Percentiles rank a stretch among this genome's conserved stretches.
phyloP scores from a whole-genome alignment of 2,329 filamentous ascomycete species.

The Lasiodiplodia sp. region DNA sequence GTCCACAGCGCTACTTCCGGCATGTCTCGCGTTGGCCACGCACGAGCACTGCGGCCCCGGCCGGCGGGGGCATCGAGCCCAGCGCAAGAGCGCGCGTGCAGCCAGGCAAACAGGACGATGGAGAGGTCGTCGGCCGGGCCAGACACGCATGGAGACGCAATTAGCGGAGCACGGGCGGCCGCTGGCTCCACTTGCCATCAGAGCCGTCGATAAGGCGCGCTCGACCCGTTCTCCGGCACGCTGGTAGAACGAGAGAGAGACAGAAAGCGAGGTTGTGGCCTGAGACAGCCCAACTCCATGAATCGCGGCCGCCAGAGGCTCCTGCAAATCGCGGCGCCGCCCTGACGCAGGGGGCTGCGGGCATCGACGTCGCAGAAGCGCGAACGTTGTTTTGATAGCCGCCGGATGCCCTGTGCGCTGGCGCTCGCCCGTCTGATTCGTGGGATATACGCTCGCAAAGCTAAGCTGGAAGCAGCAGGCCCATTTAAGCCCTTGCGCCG shows the following conservation, averaged over 20 bases:
- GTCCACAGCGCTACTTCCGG: constrained; percentile 1
- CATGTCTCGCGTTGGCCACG: background rate
- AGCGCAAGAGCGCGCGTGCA: background rate
- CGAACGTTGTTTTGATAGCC: constrained; percentile 20
- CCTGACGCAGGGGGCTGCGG: constrained; percentile 7
- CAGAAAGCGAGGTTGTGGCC: constrained; percentile 21
- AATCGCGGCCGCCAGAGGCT: constrained; percentile 9
- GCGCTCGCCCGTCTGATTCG: background rate
- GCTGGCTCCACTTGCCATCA: constrained; percentile 24
- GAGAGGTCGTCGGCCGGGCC: constrained; percentile 12
- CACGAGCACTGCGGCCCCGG: background rate
- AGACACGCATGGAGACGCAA: constrained; percentile 27
- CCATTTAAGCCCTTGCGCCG: background rate
- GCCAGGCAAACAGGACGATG: background rate
- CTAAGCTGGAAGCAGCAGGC: background rate
- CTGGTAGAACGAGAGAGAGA: constrained; percentile 6
- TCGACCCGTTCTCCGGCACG: constrained; percentile 23
- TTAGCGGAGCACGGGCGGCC: constrained; percentile 20
- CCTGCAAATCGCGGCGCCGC: constrained; percentile 15
- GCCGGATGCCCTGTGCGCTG: background rate
- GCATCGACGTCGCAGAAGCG: constrained; percentile 11
- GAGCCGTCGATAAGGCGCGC: constrained; percentile 27
- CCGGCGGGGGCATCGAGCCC: background rate
- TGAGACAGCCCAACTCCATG: constrained; percentile 13
- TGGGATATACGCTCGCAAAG: constrained; percentile 12